phyloP scores from a whole-genome alignment of 2,329 filamentous ascomycete species.

The Cladophialophora psammophila region DNA sequence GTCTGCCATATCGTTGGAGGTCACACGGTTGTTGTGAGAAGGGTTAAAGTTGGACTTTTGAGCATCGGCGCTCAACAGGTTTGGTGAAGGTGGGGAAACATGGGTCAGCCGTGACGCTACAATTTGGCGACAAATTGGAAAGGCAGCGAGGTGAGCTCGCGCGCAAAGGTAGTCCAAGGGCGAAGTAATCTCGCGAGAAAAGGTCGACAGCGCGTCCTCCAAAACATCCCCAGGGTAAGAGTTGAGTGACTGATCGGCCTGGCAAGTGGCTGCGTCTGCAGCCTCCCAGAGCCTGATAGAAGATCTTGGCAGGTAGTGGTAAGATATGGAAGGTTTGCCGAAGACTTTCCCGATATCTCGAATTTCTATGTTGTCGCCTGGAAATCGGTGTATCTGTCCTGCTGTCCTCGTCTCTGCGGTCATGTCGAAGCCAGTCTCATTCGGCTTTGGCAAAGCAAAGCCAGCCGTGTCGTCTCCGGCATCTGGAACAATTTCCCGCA shows the following conservation, averaged over 20 bases:
- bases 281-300: background rate
- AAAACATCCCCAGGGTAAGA: background rate
- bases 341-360: background rate
- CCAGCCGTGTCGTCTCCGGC: background rate
- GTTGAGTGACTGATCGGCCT: background rate
- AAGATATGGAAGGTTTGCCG: background rate
- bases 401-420: background rate
- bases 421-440: constrained; percentile 41
- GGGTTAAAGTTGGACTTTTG: background rate
- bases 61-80: constrained; percentile 1
- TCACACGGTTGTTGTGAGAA: background rate
- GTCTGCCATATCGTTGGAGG: constrained; percentile 26
- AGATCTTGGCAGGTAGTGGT: constrained; percentile 1
- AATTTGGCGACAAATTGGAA: background rate
- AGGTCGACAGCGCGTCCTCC: constrained; percentile 6
- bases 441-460: constrained; percentile 41
- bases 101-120: background rate
- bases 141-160: background rate
- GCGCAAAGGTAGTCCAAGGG: background rate
- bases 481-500: constrained; percentile 5
- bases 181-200: background rate
- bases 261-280: background rate
- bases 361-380: constrained; percentile 8
- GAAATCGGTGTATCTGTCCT: background rate
- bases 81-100: constrained; percentile 9